phyloP scores from a whole-genome alignment of 2,329 filamentous ascomycete species.

The Amauroascus verrucosus region DNA sequence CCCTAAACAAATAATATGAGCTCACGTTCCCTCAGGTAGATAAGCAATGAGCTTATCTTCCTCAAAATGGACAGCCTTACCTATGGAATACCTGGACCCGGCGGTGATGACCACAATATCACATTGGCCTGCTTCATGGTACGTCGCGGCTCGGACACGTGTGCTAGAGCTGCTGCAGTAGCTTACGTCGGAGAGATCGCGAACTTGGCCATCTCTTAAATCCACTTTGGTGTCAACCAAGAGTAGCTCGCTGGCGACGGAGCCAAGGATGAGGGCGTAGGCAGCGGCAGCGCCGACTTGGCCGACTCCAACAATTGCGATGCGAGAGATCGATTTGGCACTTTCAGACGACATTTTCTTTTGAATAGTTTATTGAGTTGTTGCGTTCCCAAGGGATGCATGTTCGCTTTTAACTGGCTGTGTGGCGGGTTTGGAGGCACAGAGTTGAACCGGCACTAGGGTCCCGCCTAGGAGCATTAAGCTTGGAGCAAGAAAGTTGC shows the following conservation, averaged over 20 bases:
- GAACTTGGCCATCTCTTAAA: constrained; percentile 41
- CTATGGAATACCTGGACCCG: constrained; percentile 41
- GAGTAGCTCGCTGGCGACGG: constrained; percentile 44
- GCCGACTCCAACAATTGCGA: constrained; percentile 44
- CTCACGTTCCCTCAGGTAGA: neutral
- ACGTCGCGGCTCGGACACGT: neutral
- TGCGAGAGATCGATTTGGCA: neutral
- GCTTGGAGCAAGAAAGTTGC: too few species aligned
- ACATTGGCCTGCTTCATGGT: constrained; percentile 3
- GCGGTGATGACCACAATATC: constrained; percentile 45
- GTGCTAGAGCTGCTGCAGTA: constrained; percentile 20
- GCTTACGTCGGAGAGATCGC: constrained; percentile 45
- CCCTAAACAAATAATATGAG: constrained; percentile 19
- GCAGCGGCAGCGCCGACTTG: constrained; percentile 44
- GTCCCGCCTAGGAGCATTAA: too few species aligned
- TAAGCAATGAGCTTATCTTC: neutral
- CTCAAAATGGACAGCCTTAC: constrained; percentile 21
- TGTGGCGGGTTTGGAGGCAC: too few species aligned
- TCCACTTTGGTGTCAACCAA: constrained; percentile 43
- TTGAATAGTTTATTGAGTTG: neutral
- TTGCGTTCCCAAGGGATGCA: neutral
- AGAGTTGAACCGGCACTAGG: too few species aligned
- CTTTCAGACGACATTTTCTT: constrained; percentile 1
- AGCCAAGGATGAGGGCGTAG: constrained; percentile 43
- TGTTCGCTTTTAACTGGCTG: neutral